Conservation (phyloP, 2,329 filamentous ascomycete genomes). For the Colletotrichum tropicale region DNA sequence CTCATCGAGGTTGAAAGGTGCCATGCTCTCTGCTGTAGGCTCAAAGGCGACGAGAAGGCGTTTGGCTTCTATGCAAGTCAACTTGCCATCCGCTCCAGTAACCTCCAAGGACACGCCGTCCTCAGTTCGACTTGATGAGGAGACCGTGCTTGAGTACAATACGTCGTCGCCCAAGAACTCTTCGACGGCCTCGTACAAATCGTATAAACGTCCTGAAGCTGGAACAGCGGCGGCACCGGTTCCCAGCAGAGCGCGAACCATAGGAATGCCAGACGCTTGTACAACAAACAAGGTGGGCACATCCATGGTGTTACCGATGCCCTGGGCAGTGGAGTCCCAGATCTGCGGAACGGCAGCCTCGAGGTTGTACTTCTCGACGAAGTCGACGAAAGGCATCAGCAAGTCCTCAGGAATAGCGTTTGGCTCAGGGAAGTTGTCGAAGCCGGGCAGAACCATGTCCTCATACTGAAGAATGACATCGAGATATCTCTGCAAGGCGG, state of each 20-base stretch:
- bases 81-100: neutral
- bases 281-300: slow-evolving; percentile 21
- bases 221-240: slow-evolving; percentile 21
- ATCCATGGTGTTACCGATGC: slow-evolving; percentile 23
- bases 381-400: slow-evolving; percentile 50
- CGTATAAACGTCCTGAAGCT: slow-evolving; percentile 22
- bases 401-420: slow-evolving; percentile 49
- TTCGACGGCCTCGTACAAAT: slow-evolving; percentile 23
- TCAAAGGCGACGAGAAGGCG: slow-evolving; percentile 26
- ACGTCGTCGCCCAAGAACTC: slow-evolving; percentile 23
- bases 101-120: slow-evolving; percentile 22
- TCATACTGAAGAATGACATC: slow-evolving; percentile 33
- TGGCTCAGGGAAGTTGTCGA: slow-evolving; percentile 44
- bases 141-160: slow-evolving; percentile 25
- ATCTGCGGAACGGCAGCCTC: slow-evolving; percentile 38
- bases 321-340: slow-evolving; percentile 22
- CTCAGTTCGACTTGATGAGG: slow-evolving; percentile 3
- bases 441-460: slow-evolving; percentile 36
- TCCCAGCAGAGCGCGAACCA: slow-evolving; percentile 26
- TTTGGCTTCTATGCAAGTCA: slow-evolving; percentile 25
- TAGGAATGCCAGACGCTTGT: slow-evolving; percentile 20
- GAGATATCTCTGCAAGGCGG: slow-evolving; percentile 32
- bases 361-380: slow-evolving; percentile 52
- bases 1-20: slow-evolving; percentile 22
- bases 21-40: slow-evolving; percentile 25